Evolutionary conservation across 2,329 filamentous ascomycete species (phyloP), one percentile per base, ranked within the genome.

Genomic region (Volutella citrinella): DNA sequence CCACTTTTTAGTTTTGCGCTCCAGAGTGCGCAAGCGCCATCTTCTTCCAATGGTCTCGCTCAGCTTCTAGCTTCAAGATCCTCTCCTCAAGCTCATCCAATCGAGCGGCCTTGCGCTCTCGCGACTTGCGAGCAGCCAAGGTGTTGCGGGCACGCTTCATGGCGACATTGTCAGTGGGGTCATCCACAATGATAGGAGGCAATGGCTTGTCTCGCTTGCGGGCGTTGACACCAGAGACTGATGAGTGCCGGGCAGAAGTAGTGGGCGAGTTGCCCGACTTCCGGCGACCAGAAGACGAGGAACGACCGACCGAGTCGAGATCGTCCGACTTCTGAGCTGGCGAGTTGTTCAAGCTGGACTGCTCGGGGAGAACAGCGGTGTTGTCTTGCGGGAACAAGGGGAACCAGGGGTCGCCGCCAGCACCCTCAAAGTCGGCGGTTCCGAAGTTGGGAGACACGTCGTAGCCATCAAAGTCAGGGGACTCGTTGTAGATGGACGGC

Each of bases 141-240:
- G 89, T 95, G 63, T 96, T 97, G 49, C 89, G 84, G 31, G 89
- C 90, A 60, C 91, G 86, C 80, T 96, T 96, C 73, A 90, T 78
- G 14, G 87, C 88, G n/a, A 84, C 61, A 9, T 76, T 77, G 54
- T 96, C 90, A 25, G 52, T 66, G 1, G 81, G 77, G 49, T 96
- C 87, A 18, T 82, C 78, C 22, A 89, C 77, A 41, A 84, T 68
- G 58, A 95, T 90, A 7, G 83, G 82, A 43, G 85, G 82, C 35
- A 95, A 70, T 43, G 84, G 82, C 73, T 90, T 91, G 56, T 87
- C 81, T 45, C 87, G 84, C 59, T 85, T 82, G 48, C 86, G 84
- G 52, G 84, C 67, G 55, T 66, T 76, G 35, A 94, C 80, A 42
- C 87, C 87, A 47, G 82, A 71, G 29, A 82, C 69, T 30, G 78